Evolutionary conservation across 768 basidiomycete species (phyloP).

Genomic region (Naganishia randhawae): DNA sequence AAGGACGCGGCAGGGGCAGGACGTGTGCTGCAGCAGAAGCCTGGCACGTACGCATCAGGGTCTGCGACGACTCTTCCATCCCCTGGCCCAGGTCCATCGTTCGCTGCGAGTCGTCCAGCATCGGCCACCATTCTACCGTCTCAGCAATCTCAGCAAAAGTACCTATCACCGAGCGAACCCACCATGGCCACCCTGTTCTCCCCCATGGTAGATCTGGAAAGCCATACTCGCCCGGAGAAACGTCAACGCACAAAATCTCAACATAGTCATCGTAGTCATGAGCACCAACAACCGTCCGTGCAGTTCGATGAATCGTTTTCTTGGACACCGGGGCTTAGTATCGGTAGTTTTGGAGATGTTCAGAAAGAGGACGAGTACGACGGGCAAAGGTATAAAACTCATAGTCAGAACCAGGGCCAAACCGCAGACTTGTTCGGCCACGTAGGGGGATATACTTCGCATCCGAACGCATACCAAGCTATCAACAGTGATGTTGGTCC

Average conservation of each 20-base stretch:
- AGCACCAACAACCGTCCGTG: neutral
- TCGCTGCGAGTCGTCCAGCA: neutral
- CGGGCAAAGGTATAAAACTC: neutral
- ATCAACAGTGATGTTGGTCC: neutral
- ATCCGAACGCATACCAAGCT: neutral
- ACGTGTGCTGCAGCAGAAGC: neutral
- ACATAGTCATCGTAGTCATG: neutral
- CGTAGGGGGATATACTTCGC: neutral
- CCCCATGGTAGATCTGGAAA: neutral
- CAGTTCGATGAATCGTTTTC: neutral
- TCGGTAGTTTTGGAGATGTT: neutral
- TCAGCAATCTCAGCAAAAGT: neutral
- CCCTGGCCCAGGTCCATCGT: no score
- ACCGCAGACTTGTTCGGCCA: neutral
- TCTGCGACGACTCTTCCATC: no score
- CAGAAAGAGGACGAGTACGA: neutral
- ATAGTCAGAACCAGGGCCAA: neutral
- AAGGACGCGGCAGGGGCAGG: neutral
- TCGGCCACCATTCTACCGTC: neutral
- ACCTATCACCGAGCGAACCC: neutral
- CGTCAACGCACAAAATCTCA: slow-evolving; percentile 9
- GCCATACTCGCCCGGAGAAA: neutral
- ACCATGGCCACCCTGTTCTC: neutral
- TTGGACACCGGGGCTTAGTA: neutral
- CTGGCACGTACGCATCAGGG: no score